Percentiles rank a stretch among this genome's conserved stretches.
Evolutionary conservation across 2,329 filamentous ascomycete species (phyloP).

Genomic region (Xylariaceae sp.): DNA sequence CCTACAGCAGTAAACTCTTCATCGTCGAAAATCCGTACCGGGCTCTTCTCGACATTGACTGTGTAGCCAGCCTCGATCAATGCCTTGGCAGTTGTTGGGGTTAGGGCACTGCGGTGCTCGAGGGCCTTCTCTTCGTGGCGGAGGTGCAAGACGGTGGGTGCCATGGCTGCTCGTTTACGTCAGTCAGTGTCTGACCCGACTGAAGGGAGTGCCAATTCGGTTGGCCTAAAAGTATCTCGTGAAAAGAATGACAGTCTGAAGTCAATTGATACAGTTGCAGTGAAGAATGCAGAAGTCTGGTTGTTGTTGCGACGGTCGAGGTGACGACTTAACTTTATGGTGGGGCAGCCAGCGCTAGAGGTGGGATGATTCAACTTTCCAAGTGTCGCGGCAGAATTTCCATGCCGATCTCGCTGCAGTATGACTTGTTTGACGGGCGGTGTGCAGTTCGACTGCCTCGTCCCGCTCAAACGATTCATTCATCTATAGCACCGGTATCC

Average conservation of each 20-base stretch:
- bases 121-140: slow-evolving; percentile 59
- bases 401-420: slow-evolving; percentile 7
- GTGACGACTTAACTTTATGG: slow-evolving; percentile 8
- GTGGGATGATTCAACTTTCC: slow-evolving; percentile 9
- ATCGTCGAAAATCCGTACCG: slow-evolving; percentile 65
- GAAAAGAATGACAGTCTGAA: too few species aligned
- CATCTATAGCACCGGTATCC: too few species aligned
- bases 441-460: not conserved
- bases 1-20: slow-evolving; percentile 61
- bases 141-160: slow-evolving; percentile 47
- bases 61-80: slow-evolving; percentile 68
- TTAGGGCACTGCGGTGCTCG: slow-evolving; percentile 48
- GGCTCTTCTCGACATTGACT: slow-evolving; percentile 65
- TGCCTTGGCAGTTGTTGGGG: slow-evolving; percentile 48
- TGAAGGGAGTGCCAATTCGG: too few species aligned
- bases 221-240: too few species aligned
- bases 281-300: not conserved
- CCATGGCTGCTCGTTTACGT: slow-evolving; percentile 17
- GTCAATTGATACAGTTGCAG: too few species aligned
- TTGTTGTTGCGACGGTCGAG: too few species aligned
- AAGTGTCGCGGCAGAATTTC: not conserved
- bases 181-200: too few species aligned
- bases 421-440: not conserved
- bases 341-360: slow-evolving; percentile 2
- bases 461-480: too few species aligned